Conservation (phyloP, 176 grass and related monocot species). For the Bothriochloa decipiens region DNA sequence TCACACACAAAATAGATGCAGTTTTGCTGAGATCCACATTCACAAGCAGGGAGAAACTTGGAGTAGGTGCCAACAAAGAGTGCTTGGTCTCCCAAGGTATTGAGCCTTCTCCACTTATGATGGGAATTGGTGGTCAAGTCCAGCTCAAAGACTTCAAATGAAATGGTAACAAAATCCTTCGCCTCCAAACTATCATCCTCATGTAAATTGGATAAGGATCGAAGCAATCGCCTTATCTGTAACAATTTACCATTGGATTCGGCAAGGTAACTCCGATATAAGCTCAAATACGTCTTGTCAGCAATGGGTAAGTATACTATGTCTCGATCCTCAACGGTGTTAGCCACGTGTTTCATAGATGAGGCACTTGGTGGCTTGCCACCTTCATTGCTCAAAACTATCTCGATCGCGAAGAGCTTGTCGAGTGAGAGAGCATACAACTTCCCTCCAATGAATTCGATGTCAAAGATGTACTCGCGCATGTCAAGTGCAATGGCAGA, state of each 20-base stretch:
- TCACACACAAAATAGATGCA: conserved; percentile 34
- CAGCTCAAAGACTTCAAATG: background rate
- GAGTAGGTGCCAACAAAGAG: conserved; percentile 24
- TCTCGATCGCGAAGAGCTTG: background rate
- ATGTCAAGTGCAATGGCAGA: background rate
- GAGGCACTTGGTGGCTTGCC: background rate
- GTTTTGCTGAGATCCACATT: conserved; percentile 1
- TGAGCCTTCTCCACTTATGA: background rate
- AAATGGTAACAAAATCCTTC: background rate
- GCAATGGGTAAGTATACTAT: background rate
- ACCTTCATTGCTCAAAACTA: background rate
- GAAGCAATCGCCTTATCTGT: background rate
- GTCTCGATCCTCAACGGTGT: background rate
- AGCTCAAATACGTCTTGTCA: fast-evolving
- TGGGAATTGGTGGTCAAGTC: background rate
- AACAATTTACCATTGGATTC: background rate
- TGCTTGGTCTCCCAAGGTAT: background rate
- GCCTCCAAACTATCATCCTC: no score
- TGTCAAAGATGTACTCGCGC: background rate
- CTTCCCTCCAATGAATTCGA: background rate
- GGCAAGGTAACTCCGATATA: background rate
- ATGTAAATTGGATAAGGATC: no score
- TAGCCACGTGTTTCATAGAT: background rate
- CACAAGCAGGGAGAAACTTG: conserved; percentile 16
- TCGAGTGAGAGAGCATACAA: background rate